phyloP scores from a whole-genome alignment of 2,329 filamentous ascomycete species.

The Ploettnerulaceae sp. region DNA sequence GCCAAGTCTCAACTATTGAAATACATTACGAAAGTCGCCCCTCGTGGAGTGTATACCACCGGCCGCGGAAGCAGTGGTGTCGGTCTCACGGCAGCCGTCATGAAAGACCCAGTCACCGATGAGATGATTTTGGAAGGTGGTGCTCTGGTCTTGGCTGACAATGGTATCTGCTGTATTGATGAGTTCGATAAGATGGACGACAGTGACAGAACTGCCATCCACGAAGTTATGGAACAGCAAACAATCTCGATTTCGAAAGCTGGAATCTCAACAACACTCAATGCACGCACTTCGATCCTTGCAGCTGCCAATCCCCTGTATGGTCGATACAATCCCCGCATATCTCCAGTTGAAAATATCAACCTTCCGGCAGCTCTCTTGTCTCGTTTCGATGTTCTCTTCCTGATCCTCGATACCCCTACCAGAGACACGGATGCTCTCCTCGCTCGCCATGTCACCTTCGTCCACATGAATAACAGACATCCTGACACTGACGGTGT shows the following conservation, averaged over 20 bases:
- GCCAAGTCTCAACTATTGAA: conserved; percentile 98
- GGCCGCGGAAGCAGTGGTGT: conserved; percentile 78
- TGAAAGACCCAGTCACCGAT: conserved; percentile 73
- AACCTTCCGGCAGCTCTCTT: conserved; percentile 96
- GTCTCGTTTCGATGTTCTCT: conserved; percentile 95
- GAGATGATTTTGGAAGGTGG: conserved; percentile 78
- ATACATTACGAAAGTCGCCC: conserved; percentile 97
- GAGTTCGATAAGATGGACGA: conserved; percentile 88
- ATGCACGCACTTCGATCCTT: conserved; percentile 91
- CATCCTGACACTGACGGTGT: conserved; percentile 76
- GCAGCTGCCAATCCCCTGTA: conserved; percentile 96
- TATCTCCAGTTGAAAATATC: conserved; percentile 98
- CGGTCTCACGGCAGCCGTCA: conserved; percentile 76
- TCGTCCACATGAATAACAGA: conserved; percentile 93
- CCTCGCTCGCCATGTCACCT: conserved; percentile 89
- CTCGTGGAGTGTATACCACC: conserved; percentile 77
- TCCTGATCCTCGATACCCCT: conserved; percentile 93
- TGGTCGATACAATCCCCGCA: conserved; percentile 93
- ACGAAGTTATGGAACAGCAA: conserved; percentile 87
- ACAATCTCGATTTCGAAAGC: conserved; percentile 84
- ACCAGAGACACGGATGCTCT: conserved; percentile 86
- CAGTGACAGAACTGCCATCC: conserved; percentile 70
- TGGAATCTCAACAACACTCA: conserved; percentile 93
- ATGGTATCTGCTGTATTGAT: conserved; percentile 79
- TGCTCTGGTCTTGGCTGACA: conserved; percentile 73